Evolutionary conservation across 1,284 basidiomycete species (phyloP).

Genomic region (Apiotrichum laibachii): DNA sequence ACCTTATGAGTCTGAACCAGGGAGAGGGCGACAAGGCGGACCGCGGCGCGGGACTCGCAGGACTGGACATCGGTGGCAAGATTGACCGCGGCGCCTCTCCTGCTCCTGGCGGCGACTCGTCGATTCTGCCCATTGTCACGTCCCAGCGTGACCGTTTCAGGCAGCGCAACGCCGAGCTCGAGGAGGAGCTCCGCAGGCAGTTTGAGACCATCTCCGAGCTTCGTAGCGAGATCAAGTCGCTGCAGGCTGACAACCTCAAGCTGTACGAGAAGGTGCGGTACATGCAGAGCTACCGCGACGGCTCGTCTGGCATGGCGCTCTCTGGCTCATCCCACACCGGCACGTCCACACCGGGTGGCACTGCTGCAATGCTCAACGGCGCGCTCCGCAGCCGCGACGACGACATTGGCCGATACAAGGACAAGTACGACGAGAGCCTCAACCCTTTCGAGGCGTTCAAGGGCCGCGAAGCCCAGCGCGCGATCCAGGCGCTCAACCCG

Average conservation of each 20-base stretch:
- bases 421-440: conserved; percentile 91
- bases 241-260: conserved; percentile 90
- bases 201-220: conserved; percentile 89
- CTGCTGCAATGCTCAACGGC: conserved; percentile 35
- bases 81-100: conserved; percentile 51
- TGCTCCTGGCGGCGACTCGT: conserved; percentile 70
- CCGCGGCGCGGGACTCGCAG: conserved; percentile 57
- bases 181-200: conserved; percentile 94
- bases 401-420: conserved; percentile 83
- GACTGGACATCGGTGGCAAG: conserved; percentile 64
- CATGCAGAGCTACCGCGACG: conserved; percentile 87
- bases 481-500: conserved; percentile 86
- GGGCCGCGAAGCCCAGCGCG: conserved; percentile 85
- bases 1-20: conserved; percentile 73
- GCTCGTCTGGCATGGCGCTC: conserved; percentile 41
- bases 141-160: conserved; percentile 94
- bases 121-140: conserved; percentile 92
- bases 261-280: conserved; percentile 95
- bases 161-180: conserved; percentile 90
- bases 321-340: conserved; percentile 7
- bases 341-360: conserved; percentile 15
- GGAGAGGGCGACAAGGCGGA: conserved; percentile 15
- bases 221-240: conserved; percentile 77
- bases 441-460: conserved; percentile 98
- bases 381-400: conserved; percentile 54